A percentile compares a stretch with the other conserved stretches of the same genome.
phyloP scores from a whole-genome alignment of 352 stramenopile species.

The Pythium periplocum region DNA sequence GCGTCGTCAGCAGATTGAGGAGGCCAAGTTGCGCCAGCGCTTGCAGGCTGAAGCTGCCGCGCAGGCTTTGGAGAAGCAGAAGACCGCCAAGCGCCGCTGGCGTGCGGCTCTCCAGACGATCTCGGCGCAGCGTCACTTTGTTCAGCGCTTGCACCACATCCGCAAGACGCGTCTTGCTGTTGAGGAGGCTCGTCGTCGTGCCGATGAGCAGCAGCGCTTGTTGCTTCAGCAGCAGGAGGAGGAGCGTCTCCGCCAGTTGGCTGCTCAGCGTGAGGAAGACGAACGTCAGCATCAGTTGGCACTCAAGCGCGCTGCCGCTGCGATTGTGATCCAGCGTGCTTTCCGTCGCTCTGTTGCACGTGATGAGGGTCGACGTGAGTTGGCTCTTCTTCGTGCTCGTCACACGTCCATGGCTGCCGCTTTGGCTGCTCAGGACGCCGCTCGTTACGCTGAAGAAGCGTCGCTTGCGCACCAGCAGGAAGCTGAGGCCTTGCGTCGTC shows the following conservation, averaged over 20 bases:
- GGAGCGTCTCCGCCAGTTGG: slow-evolving; percentile 49
- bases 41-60: slow-evolving; percentile 69
- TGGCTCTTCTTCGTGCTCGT: slow-evolving; percentile 62
- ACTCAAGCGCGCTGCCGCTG: slow-evolving; percentile 47
- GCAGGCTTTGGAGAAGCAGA: slow-evolving; percentile 54
- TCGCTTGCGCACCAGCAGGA: slow-evolving; percentile 69
- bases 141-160: slow-evolving; percentile 74
- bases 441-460: slow-evolving; percentile 61
- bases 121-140: slow-evolving; percentile 75
- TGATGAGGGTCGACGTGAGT: slow-evolving; percentile 66
- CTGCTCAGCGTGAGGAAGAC: slow-evolving; percentile 56
- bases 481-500: slow-evolving; percentile 66
- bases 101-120: slow-evolving; percentile 58
- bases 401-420: slow-evolving; percentile 66
- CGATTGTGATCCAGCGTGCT: slow-evolving; percentile 59
- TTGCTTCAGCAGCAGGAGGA: slow-evolving; percentile 64
- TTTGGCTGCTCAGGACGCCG: slow-evolving; percentile 69
- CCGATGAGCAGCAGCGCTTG: slow-evolving; percentile 63
- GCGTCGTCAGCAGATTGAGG: slow-evolving; percentile 55
- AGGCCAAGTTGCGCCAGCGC: slow-evolving; percentile 76
- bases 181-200: slow-evolving; percentile 65
- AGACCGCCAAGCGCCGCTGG: slow-evolving; percentile 80
- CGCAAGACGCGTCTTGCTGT: slow-evolving; percentile 74
- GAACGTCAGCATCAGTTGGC: slow-evolving; percentile 57
- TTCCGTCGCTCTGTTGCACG: slow-evolving; percentile 60